Evolutionary conservation across 371 early-diverging fungal genomes (phyloP), one percentile per base, ranked within the genome.

Genomic region (Mycotypha africana): DNA sequence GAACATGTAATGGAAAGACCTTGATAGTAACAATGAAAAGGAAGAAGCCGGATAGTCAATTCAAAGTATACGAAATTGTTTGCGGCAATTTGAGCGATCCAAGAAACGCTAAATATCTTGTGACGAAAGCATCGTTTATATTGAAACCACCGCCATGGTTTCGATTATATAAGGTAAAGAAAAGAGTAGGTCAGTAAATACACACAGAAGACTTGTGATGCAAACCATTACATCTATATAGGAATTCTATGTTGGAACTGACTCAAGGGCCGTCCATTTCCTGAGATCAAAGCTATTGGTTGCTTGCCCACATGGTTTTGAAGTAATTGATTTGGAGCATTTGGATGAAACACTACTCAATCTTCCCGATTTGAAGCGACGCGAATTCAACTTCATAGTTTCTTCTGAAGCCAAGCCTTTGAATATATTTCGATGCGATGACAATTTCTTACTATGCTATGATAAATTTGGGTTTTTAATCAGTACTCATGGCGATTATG

Each of bases 161-260:
- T 51, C 78, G 80, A 51, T 40, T 76, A 14, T 82, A 80, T 56
- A 83, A 81, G 43, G 48, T 39, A 48, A 26, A 8, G 11, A 28
- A 5, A 28, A 28, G 5, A 28, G 11, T 28, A 28, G 28, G 28
- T 5, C 28, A 28, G 28, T 28, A 28, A 11, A 31, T 19, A 17
- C 3, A n/a, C 23, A 37, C 15, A 14, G 0, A 1, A n/a, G 17
- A 24, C 9, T 25, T 39, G n/a, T 21, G n/a, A n/a, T 9, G 30
- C 14, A 22, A 31, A 15, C 21, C 17, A 19, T 22, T 30, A 5
- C 39, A 15, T 22, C 23, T 38, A 10, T 1, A 38, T 49, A 79
- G 82, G 91, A 91, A 59, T 91, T 92, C 51, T 96, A 94, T 58
- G 84, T 96, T 53, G 91, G 92, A 12, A 76, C 88, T 9, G 91